Percentiles rank a stretch among this genome's conserved stretches.
Conservation (phyloP, 2,329 filamentous ascomycete genomes). For the Colletotrichum kahawae region DNA sequence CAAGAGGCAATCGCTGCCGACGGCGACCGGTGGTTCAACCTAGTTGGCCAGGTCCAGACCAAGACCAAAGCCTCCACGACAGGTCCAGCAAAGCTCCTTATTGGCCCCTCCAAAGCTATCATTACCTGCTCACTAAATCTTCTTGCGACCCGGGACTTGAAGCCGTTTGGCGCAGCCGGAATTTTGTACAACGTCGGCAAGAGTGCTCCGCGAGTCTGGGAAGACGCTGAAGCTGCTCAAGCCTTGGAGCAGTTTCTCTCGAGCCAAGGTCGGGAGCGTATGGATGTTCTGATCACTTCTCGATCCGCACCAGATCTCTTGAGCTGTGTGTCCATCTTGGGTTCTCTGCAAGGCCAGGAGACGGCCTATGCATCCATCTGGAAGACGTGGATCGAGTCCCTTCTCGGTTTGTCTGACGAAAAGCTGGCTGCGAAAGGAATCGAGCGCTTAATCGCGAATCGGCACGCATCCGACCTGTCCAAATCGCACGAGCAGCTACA, state of each 20-base stretch:
- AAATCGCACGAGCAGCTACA: slow-evolving; percentile 49
- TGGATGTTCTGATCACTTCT: slow-evolving; percentile 67
- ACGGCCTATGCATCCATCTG: slow-evolving; percentile 47
- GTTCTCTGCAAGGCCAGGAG: slow-evolving; percentile 43
- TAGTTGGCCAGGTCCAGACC: slow-evolving; percentile 54
- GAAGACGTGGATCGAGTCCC: slow-evolving; percentile 45
- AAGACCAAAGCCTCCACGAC: slow-evolving; percentile 18
- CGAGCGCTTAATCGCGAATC: slow-evolving; percentile 51
- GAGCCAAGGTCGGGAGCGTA: slow-evolving; percentile 58
- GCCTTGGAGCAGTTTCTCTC: slow-evolving; percentile 49
- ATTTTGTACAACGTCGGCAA: slow-evolving; percentile 38
- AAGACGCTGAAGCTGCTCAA: slow-evolving; percentile 28
- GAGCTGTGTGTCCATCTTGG: slow-evolving; percentile 65
- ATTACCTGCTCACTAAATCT: slow-evolving; percentile 39
- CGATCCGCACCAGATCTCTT: slow-evolving; percentile 72
- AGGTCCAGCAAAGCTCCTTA: slow-evolving; percentile 30
- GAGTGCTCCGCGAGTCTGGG: slow-evolving; percentile 45
- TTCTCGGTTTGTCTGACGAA: slow-evolving; percentile 39
- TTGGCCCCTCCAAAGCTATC: slow-evolving; percentile 28
- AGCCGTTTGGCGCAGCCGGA: slow-evolving; percentile 60
- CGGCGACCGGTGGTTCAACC: slow-evolving; percentile 69
- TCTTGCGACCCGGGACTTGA: slow-evolving; percentile 57
- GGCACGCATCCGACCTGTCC: slow-evolving; percentile 43
- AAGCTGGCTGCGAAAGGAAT: slow-evolving; percentile 39
- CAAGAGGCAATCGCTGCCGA: slow-evolving; percentile 72